These are phyloP conservation scores for Wallacemonas collosoma DNA, from an alignment of 208 protist species.

Conservation along the genomic window DNA sequence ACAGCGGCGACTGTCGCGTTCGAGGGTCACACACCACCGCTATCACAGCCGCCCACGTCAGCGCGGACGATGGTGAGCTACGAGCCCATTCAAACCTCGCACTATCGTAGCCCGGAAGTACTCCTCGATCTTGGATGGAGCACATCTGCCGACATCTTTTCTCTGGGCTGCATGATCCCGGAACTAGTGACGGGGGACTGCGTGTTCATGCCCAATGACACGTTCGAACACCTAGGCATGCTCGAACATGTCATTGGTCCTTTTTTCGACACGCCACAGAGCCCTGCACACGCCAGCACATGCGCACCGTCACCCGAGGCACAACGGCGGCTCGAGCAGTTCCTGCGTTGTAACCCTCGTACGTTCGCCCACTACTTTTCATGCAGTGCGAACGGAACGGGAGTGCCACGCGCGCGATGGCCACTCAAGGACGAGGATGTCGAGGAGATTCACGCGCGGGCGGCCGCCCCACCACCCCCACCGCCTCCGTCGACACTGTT, in stretches of 20 bases:
- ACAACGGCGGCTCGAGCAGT: constrained; percentile 6
- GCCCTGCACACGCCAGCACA: constrained; percentile 13
- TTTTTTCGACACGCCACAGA: constrained; percentile 36
- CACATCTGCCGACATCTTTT: constrained; percentile 74
- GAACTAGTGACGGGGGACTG: constrained; percentile 77
- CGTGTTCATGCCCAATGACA: constrained; percentile 76
- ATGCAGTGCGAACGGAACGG: constrained; percentile 31
- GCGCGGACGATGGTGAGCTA: constrained; percentile 55
- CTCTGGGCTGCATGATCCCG: constrained; percentile 82
- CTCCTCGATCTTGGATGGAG: constrained; percentile 76
- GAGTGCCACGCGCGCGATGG: constrained; percentile 35
- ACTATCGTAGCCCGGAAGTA: constrained; percentile 84
- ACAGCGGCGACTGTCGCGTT: background rate
- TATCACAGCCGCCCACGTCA: background rate
- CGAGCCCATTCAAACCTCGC: constrained; percentile 74
- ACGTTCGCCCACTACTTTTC: constrained; percentile 67
- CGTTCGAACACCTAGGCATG: constrained; percentile 72
- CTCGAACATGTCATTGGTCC: constrained; percentile 74
- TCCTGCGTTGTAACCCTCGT: constrained; percentile 54
- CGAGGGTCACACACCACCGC: constrained; percentile 14
- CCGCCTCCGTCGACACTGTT: constrained; percentile 1
- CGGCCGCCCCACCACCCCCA: background rate
- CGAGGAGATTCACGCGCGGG: background rate
- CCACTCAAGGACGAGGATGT: constrained; percentile 34
- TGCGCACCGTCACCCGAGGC: background rate